Evolutionary conservation across 148 eudicot species (phyloP), one percentile per base, ranked within the genome.

Genomic region (Cornus florida): DNA sequence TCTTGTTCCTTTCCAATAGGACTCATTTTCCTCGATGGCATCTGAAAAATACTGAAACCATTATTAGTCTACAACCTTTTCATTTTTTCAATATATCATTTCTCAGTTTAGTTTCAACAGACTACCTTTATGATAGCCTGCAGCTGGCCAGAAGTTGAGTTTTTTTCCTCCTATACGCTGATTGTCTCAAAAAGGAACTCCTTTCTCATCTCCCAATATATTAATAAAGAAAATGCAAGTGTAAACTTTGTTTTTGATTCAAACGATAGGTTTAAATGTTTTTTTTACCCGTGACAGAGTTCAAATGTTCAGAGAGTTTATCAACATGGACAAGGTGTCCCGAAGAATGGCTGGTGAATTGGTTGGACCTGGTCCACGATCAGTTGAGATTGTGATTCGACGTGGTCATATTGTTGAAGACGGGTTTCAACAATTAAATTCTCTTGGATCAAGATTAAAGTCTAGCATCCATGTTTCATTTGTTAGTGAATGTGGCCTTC

Each of bases 401-500:
- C 90, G 98, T 70, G 94, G 87, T 80, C 94, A 88, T 92, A 84
- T 95, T 74, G 86, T 93, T 81, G 98, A 95, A 81, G 98, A 93
- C 87, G 98, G 98, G 65, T 92, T 90, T 83, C 93, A 83, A 73
- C 98, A 95, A 80, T 81, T 95, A 73, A 95, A 93, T 87, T 76
- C 89, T 48, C 87, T 93, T 67, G 97, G 98, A 53, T 83, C 97
- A 68, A 90, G 84, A 81, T 79, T 95, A 79, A 95, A 92, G 85
- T 92, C 97, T 71, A 85, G 90, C 75, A 90, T 95, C 87, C 94
- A 92, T 85, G 97, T 95, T 76, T 93, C 98, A 39, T 95, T 95
- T 90, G 93, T 95, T 48, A 92, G 97, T 87, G 97, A 93, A 82
- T 93, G 93, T 84, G 98, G 97, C 82, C 91, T 95, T 79, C 94